Evolutionary conservation across 495 filamentous ascomycete species (phyloP).

Genomic region (Hypomontagnella submonticulosa): DNA sequence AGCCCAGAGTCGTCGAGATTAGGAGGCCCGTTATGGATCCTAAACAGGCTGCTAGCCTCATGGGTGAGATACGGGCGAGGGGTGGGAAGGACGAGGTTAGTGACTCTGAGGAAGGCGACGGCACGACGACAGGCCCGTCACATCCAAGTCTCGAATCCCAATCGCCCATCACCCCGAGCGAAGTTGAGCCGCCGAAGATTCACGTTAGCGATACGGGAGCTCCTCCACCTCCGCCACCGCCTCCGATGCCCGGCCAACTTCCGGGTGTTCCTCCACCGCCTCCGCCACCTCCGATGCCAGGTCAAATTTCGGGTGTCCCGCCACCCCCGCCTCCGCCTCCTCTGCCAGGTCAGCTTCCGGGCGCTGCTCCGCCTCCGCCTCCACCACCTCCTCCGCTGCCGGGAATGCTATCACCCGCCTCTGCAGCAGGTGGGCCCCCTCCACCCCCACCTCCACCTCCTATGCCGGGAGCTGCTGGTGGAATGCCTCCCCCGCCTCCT

Average conservation of each 20-base stretch:
- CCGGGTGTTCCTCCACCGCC: conserved; percentile 59
- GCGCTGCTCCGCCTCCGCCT: conserved; percentile 64
- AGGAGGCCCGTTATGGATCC: conserved; percentile 79
- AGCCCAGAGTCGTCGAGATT: conserved; percentile 72
- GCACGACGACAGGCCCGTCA: conserved; percentile 79
- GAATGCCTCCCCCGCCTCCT: conserved; percentile 64
- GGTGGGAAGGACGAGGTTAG: conserved; percentile 76
- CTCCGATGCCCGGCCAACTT: conserved; percentile 60
- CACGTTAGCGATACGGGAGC: conserved; percentile 55
- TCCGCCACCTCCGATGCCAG: conserved; percentile 63
- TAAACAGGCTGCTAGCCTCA: conserved; percentile 75
- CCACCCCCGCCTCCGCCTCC: conserved; percentile 67
- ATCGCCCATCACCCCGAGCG: conserved; percentile 75
- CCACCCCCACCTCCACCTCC: conserved; percentile 67
- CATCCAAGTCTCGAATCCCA: conserved; percentile 80
- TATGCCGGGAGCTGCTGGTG: conserved; percentile 51
- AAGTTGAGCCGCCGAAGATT: conserved; percentile 64
- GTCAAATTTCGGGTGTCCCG: conserved; percentile 54
- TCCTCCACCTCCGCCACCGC: conserved; percentile 64
- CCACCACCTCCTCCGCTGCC: conserved; percentile 62
- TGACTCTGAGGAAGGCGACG: conserved; percentile 77
- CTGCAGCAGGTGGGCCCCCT: conserved; percentile 52
- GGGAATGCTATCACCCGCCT: conserved; percentile 51
- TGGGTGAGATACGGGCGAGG: conserved; percentile 84
- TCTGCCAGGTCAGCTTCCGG: conserved; percentile 57